Evolutionary conservation across 176 grass and related monocot genomes (phyloP).

Genomic region (Aegilops tauschii): DNA sequence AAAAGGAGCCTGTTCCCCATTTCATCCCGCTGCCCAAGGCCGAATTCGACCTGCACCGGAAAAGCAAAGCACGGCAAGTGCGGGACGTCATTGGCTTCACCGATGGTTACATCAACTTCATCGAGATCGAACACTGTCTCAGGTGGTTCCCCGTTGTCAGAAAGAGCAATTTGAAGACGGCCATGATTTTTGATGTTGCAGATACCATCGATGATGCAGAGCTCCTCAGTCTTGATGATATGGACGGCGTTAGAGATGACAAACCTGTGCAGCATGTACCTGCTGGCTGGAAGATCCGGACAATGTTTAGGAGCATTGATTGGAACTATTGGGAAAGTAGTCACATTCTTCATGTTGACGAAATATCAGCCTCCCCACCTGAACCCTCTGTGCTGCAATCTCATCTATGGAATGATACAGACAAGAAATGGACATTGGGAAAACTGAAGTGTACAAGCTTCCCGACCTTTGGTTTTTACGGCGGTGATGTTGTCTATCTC

Average conservation of each 20-base stretch:
- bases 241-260: neutral
- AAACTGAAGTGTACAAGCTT: neutral
- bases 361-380: neutral
- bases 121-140: neutral
- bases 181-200: neutral
- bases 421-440: neutral
- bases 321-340: neutral
- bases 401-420: neutral
- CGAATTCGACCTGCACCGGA: neutral
- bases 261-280: neutral
- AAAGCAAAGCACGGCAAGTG: neutral
- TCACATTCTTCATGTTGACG: neutral
- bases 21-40: neutral
- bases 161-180: neutral
- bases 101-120: neutral
- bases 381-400: neutral
- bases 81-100: neutral
- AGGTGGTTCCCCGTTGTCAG: neutral
- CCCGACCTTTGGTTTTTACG: neutral
- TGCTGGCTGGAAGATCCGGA: neutral
- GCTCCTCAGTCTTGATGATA: neutral
- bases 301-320: neutral
- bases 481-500: neutral
- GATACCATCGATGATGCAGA: neutral
- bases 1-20: no score